Conservation (phyloP, 306 rosid species). For the Ormosia semicastrata region DNA sequence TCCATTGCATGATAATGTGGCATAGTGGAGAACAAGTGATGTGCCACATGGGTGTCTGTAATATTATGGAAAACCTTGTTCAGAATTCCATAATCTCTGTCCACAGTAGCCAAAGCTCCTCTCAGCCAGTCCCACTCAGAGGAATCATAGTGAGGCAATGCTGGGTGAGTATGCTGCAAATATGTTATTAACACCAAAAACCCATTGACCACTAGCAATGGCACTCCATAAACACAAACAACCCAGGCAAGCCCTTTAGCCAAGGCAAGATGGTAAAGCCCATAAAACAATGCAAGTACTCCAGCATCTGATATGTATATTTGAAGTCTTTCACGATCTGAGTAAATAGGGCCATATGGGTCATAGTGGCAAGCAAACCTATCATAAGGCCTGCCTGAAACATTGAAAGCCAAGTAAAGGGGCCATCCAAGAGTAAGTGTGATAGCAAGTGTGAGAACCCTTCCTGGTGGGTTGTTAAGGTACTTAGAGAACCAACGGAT, state of each 20-base stretch:
- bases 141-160: conserved; percentile 38
- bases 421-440: conserved; percentile 81
- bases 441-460: conserved; percentile 38
- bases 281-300: conserved; percentile 42
- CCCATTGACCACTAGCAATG: neutral
- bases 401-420: conserved; percentile 66
- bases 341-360: conserved; percentile 75
- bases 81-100: conserved; percentile 30
- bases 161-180: conserved; percentile 36
- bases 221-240: conserved; percentile 46
- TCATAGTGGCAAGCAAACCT: conserved; percentile 72
- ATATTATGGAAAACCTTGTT: conserved; percentile 33
- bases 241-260: conserved; percentile 62
- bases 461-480: conserved; percentile 66
- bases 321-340: conserved; percentile 61
- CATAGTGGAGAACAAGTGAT: conserved; percentile 68
- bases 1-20: conserved; percentile 90
- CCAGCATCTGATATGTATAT: conserved; percentile 58
- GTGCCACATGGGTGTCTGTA: conserved; percentile 31
- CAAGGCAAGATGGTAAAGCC: conserved; percentile 43
- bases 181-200: conserved; percentile 26
- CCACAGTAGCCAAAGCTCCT: conserved; percentile 33
- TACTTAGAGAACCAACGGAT: conserved; percentile 54
- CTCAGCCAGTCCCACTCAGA: conserved; percentile 37
- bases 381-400: conserved; percentile 59